phyloP scores from a whole-genome alignment of 1,284 basidiomycete genomes.

The Paramarasmius palmivorus region DNA sequence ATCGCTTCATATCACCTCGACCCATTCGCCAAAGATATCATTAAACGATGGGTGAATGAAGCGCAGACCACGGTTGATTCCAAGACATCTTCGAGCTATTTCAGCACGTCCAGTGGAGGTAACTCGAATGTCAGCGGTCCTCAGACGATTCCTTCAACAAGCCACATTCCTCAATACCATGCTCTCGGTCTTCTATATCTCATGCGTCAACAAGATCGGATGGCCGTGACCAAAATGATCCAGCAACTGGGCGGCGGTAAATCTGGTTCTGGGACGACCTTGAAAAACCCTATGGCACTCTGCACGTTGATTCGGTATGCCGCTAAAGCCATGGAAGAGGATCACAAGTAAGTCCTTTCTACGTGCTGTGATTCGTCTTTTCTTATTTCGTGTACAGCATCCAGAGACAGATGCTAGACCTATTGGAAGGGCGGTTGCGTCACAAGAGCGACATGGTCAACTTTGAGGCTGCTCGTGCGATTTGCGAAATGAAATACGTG shows the following conservation, averaged over 20 bases:
- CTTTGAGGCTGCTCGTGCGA: constrained; percentile 95
- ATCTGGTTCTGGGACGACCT: constrained; percentile 75
- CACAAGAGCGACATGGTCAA: constrained; percentile 99
- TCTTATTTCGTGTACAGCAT: constrained; percentile 48
- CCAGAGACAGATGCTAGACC: constrained; percentile 91
- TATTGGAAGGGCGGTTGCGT: constrained; percentile 93
- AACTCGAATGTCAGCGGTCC: constrained; percentile 55
- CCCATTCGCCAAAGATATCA: constrained; percentile 91
- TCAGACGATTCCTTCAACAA: constrained; percentile 83
- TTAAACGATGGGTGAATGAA: constrained; percentile 98
- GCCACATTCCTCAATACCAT: constrained; percentile 97
- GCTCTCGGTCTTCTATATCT: constrained; percentile 93
- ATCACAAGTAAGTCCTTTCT: constrained; percentile 78
- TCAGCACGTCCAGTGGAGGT: constrained; percentile 57
- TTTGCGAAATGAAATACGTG: constrained; percentile 94
- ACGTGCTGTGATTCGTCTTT: constrained; percentile 10
- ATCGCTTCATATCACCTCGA: constrained; percentile 98
- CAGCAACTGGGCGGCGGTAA: constrained; percentile 93
- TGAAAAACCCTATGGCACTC: constrained; percentile 97
- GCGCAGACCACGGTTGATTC: constrained; percentile 95
- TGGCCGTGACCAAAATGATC: constrained; percentile 99
- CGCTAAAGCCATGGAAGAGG: constrained; percentile 98
- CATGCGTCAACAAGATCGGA: constrained; percentile 96
- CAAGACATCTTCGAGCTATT: constrained; percentile 77
- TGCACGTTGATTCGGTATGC: constrained; percentile 99